Conservation (phyloP, 257 asterid species). For the Gentiana straminea region DNA sequence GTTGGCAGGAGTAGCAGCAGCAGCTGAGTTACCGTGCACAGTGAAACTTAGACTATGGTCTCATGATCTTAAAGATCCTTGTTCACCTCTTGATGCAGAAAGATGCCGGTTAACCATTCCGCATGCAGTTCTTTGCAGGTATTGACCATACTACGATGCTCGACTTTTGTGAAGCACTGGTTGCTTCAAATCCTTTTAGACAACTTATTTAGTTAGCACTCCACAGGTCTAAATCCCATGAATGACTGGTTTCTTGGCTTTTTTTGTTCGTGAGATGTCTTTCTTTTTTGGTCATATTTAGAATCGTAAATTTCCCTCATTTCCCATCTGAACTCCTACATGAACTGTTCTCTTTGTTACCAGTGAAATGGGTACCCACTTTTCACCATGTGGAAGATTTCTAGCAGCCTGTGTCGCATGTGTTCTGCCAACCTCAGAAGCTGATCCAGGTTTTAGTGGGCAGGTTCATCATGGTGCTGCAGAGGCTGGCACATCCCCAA, state of each 20-base stretch:
- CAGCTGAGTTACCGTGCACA: slow-evolving; percentile 95
- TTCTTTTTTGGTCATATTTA: too few relatives aligned
- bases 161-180: too few relatives aligned
- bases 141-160: slow-evolving; percentile 2
- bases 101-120: slow-evolving; percentile 77
- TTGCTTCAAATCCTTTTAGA: too few relatives aligned
- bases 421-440: slow-evolving; percentile 61
- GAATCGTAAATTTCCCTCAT: too few relatives aligned
- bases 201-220: too few relatives aligned
- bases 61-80: slow-evolving; percentile 69
- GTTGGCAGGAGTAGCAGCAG: slow-evolving; percentile 87
- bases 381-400: slow-evolving; percentile 95
- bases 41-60: slow-evolving; percentile 97
- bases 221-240: neutral
- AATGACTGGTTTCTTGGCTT: neutral
- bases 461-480: slow-evolving; percentile 54
- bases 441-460: slow-evolving; percentile 61
- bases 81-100: slow-evolving; percentile 53
- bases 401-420: slow-evolving; percentile 97
- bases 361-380: slow-evolving; percentile 97
- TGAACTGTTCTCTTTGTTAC: slow-evolving; percentile 1
- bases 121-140: slow-evolving; percentile 98
- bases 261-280: too few relatives aligned
- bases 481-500: slow-evolving; percentile 82
- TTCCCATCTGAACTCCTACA: slow-evolving; percentile 2